Base-by-base conservation (phyloP, 148 eudicot species). In the Nepenthes mirabilis region DNA sequence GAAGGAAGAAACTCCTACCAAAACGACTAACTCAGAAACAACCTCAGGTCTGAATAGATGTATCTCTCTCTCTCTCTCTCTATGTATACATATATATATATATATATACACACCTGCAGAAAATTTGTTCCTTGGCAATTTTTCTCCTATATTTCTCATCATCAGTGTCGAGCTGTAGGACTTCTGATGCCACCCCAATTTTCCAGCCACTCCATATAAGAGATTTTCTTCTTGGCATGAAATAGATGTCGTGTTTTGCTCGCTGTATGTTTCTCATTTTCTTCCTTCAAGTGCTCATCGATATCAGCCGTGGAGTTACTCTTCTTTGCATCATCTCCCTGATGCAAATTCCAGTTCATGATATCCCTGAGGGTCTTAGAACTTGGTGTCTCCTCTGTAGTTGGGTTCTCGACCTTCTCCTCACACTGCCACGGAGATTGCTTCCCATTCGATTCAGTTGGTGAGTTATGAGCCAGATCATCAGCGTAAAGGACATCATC, bases 401-500 rank as follows among this genome's bases (percentile, higher is more conserved):
- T 65, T 12, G 60, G n/a, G 50, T 58, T 65, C 47, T 69, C 59
- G 1, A 34, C 8, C 8, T 63, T 55, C 36, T 79, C 80, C 61
- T 61, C 37, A 68, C 61, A 10, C 12, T 37, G 14, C 11, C 10
- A 49, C 11, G 12, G 63, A 14, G 12, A 52, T 56, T 5, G 52
- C 37, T 62, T 65, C 70, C 48, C 14, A 36, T 70, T 63, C 52
- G 36, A 52, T 63, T 43, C 55, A 0, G 13, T 13, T 11, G 80
- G 58, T 53, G 73, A 68, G 55, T 68, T 71, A 54, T 58, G 77
- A 47, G 77, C 60, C 13, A 61, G 48, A 34, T 56, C n/a, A 36
- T 83, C 89, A 0, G 81, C 85, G 1, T 74, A 67, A 33, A 73
- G 65, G 0, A 83, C 85, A 36, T 83, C 83, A 43, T 83, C 89